Evolutionary conservation across 805 yeast genomes (phyloP), one percentile per base, ranked within the genome.

Genomic region (Suhomyces canberraensis): DNA sequence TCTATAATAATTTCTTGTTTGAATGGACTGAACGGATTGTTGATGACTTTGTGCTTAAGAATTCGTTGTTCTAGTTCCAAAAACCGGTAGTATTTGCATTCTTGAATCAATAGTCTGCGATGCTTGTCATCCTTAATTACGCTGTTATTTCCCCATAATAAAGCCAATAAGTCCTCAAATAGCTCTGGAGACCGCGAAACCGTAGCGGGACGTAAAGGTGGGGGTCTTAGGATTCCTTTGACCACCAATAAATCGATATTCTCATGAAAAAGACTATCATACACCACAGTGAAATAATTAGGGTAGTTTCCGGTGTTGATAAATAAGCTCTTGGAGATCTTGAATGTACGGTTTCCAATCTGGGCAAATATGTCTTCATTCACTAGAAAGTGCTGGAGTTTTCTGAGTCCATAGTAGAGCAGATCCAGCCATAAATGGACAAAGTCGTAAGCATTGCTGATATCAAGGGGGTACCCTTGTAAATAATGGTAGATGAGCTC

Each of bases 11-110:
- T 83, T 46, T 84, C 93, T 45, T 79, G 78, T 1, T 48, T 43
- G 2, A 53, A 47, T 0, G 68, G 52, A 3, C 35, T 16, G 44
- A 76, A 68, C 0, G 86, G 83, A 47, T 84, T 82, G 31, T 56
- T 55, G 1, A 61, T 41, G 9, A 83, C 66, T 18, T 56, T 56
- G 47, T 73, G 76, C 33, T 73, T 72, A n/a, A 84, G 58, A 16
- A 89, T 54, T 41, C 71, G 60, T 60, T 88, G 95, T 54, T 84
- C 95, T 25, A 89, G 64, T 25, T 79, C 88, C 31, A 76, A 62
- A 47, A 89, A 82, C 31, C 91, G 68, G 56, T 86, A 89, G 60
- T 84, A 89, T 30, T 75, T 69, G 45, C 95, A 84, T 52, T 89
- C 97, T 35, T 68, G 68, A 7, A 82, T 56, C 40, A 89, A 63